Base-by-base conservation (phyloP, 192 early-diverging fungal species). In the Globomyces pollinis-pini region DNA sequence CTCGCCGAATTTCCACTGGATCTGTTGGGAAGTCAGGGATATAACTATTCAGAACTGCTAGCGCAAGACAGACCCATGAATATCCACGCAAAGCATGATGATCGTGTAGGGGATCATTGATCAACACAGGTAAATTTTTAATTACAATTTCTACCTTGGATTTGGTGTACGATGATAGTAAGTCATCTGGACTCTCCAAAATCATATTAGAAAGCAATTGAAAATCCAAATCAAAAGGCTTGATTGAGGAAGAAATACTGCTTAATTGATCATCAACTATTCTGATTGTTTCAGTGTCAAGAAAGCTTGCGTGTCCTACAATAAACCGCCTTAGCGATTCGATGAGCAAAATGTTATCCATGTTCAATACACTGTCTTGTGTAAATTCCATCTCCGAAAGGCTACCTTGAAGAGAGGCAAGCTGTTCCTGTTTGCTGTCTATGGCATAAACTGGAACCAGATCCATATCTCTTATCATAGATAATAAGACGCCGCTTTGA, bases 11-110 rank as follows among this genome's bases (percentile, higher is more conserved):
- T 2, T 86, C 75, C 3, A 89, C 91, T 1, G 94, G 93, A 69
- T 98, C 94, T 18, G 89, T 72, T 0, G 89, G 82, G 21, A 88
- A 81, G 24, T 79, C 65, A 3, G 94, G 94, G 24, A 98, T 70
- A 39, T 91, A 91, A 1, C 80, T 64, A 5, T 66, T 62, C 49
- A 93, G 57, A 63, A 91, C 71, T 5, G 13, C 8, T 12, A 58
- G 11, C 7, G 29, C n/a, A 53, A 28, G 31, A 9, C 11, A 6
- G 0, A 61, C 36, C 60, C 60, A 61, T 9, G 11, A 12, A 26
- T 15, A 28, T 38, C 49, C 60, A 36, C 47, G 41, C 16, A 18
- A 18, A 43, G 20, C 13, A 18, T 43, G 41, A 12, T 43, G n/a
- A 16, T 43, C 41, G 16, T 43, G 41, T n/a, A 16, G 13, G n/a